Evolutionary conservation across 352 stramenopile species (phyloP).

Genomic region (Stramenopiles sp.): DNA sequence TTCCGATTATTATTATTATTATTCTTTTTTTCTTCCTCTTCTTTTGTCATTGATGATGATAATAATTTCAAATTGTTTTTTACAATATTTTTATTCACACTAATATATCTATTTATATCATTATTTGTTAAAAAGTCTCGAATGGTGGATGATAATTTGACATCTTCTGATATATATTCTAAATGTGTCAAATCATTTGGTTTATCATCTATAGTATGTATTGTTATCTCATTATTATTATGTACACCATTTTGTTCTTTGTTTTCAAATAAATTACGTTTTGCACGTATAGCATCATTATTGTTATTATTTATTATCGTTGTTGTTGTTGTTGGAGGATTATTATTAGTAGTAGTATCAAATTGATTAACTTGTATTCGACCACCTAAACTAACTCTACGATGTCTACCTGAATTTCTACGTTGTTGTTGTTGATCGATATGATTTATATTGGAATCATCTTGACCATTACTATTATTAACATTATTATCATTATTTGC

Average conservation of each 20-base stretch:
- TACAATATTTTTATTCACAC: not conserved
- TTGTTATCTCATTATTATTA: not conserved
- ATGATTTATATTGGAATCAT: too few species aligned
- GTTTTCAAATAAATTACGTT: too few species aligned
- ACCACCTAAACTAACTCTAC: too few species aligned
- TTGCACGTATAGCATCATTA: too few species aligned
- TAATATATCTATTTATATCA: not conserved
- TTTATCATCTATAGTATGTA: not conserved
- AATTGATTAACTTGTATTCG: too few species aligned
- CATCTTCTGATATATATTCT: not conserved
- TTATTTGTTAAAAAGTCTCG: not conserved
- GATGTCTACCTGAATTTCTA: too few species aligned
- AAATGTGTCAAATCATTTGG: not conserved
- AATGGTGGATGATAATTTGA: not conserved
- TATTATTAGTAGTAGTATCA: too few species aligned
- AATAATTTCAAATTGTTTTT: not conserved
- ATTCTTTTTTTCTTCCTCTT: not conserved
- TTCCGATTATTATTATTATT: not conserved
- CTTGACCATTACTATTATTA: too few species aligned
- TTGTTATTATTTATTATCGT: too few species aligned
- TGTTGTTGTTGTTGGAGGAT: too few species aligned
- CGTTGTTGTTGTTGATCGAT: too few species aligned
- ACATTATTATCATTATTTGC: too few species aligned
- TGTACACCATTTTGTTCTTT: not conserved
- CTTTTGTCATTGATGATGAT: not conserved